Conservation (phyloP, 169 alveolate genomes). For the Neospora caninum region DNA sequence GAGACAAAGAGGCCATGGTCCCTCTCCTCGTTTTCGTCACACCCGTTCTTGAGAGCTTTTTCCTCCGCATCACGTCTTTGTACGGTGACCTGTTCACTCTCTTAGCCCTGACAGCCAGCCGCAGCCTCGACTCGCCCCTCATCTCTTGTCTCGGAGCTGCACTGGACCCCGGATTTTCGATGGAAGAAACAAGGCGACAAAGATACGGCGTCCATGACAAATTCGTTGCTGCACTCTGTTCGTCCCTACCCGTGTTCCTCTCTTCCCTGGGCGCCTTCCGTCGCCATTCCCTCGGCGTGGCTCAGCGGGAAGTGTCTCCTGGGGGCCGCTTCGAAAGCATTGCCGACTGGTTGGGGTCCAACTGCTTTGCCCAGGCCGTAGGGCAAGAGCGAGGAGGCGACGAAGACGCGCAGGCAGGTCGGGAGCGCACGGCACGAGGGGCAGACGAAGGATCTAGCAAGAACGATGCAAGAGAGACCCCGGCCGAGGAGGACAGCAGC, state of each 20-base stretch:
- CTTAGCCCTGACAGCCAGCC: constrained; percentile 52
- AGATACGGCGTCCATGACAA: constrained; percentile 38
- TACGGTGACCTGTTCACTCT: constrained; percentile 61
- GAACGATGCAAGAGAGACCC: too few species aligned
- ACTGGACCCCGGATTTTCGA: not conserved
- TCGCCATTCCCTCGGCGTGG: not conserved
- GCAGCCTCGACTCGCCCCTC: constrained; percentile 58
- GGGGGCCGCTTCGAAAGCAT: constrained; percentile 4
- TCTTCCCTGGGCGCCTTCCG: constrained; percentile 56
- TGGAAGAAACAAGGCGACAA: not conserved
- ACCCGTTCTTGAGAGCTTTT: constrained; percentile 36
- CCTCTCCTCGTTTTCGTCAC: constrained; percentile 4
- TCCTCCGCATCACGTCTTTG: constrained; percentile 46
- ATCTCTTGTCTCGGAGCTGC: constrained; percentile 49
- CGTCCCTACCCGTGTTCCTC: constrained; percentile 59
- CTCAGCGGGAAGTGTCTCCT: not conserved
- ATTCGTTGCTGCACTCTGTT: constrained; percentile 35
- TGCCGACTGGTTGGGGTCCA: not conserved
- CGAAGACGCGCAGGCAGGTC: not conserved
- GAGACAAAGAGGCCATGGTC: constrained; percentile 11
- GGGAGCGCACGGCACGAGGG: not conserved
- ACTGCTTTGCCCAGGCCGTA: constrained; percentile 7
- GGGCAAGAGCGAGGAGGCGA: not conserved
- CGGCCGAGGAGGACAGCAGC: too few species aligned
- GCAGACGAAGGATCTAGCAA: not conserved